Percentiles rank a stretch among this genome's conserved stretches.
Conservation (phyloP, 805 yeast species). For the Pichia cephalocereana region DNA sequence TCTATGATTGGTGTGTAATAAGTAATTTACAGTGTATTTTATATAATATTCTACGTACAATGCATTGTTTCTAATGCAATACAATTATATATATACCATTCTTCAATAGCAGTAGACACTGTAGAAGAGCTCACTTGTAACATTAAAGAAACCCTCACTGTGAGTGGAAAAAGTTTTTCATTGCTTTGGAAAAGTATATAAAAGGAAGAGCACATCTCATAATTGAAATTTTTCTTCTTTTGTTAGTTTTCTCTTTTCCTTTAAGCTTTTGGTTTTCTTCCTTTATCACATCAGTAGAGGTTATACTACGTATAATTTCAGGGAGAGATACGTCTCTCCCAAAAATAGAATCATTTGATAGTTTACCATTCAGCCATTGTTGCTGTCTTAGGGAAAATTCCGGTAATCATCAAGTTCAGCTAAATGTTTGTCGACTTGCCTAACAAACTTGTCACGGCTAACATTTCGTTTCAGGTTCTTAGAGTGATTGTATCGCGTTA, state of each 20-base stretch:
- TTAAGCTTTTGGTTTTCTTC: slow-evolving; percentile 16
- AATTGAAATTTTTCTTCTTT: background rate
- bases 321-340: slow-evolving; percentile 7
- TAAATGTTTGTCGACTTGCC: slow-evolving; percentile 61
- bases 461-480: slow-evolving; percentile 73
- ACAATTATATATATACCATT: too few relatives aligned
- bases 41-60: too few relatives aligned
- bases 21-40: background rate
- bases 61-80: too few relatives aligned
- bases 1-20: slow-evolving; percentile 19
- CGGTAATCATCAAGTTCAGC: slow-evolving; percentile 38
- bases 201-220: background rate
- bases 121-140: too few relatives aligned
- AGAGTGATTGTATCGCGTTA: slow-evolving; percentile 37
- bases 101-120: too few relatives aligned
- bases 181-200: slow-evolving; percentile 2
- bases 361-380: slow-evolving; percentile 32
- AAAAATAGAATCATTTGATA: slow-evolving; percentile 38
- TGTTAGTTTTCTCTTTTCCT: too few relatives aligned
- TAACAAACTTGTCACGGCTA: slow-evolving; percentile 66
- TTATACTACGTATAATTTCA: slow-evolving; percentile 55
- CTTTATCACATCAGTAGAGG: slow-evolving; percentile 64
- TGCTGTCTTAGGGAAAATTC: slow-evolving; percentile 21
- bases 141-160: slow-evolving; percentile 5
- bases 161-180: background rate